phyloP scores from a whole-genome alignment of 2,329 filamentous ascomycete species.

The Epichloe sibirici region DNA sequence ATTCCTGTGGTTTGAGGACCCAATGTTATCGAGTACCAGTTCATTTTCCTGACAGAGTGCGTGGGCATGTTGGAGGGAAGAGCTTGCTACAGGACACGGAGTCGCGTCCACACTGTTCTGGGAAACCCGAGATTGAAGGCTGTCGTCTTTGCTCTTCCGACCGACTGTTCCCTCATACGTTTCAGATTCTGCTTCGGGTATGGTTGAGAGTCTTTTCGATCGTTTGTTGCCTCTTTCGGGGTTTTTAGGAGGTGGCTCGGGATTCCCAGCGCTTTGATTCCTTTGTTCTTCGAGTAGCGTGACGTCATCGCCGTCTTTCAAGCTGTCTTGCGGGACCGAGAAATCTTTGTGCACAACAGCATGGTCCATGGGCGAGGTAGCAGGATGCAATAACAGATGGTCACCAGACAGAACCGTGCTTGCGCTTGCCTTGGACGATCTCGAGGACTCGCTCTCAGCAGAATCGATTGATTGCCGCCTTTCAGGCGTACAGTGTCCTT shows the following conservation, averaged over 20 bases:
- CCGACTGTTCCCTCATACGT: not conserved
- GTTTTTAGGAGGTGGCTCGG: not conserved
- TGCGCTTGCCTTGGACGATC: not conserved
- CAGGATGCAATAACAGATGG: not conserved
- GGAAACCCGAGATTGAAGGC: not conserved
- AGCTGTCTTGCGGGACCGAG: not conserved
- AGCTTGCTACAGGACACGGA: not conserved
- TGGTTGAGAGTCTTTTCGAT: conserved; percentile 17
- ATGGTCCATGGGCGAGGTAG: not conserved
- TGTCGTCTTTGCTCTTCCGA: not conserved
- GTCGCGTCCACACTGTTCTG: not conserved
- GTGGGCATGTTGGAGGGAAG: not conserved
- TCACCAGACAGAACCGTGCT: not conserved
- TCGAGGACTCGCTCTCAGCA: not conserved
- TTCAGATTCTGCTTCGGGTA: conserved; percentile 2
- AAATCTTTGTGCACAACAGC: conserved; percentile 3
- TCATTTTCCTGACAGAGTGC: not conserved
- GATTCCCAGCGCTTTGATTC: conserved; percentile 14
- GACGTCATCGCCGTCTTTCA: not conserved
- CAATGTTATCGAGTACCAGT: not conserved
- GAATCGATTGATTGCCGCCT: conserved; percentile 2
- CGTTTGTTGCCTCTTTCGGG: conserved; percentile 25
- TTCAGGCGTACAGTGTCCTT: not conserved
- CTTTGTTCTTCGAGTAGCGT: not conserved
- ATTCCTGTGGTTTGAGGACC: not conserved